A percentile compares a stretch with the other conserved stretches of the same genome.
Evolutionary conservation across 2,329 filamentous ascomycete species (phyloP).

Genomic region (Thermomyces lanuginosus): DNA sequence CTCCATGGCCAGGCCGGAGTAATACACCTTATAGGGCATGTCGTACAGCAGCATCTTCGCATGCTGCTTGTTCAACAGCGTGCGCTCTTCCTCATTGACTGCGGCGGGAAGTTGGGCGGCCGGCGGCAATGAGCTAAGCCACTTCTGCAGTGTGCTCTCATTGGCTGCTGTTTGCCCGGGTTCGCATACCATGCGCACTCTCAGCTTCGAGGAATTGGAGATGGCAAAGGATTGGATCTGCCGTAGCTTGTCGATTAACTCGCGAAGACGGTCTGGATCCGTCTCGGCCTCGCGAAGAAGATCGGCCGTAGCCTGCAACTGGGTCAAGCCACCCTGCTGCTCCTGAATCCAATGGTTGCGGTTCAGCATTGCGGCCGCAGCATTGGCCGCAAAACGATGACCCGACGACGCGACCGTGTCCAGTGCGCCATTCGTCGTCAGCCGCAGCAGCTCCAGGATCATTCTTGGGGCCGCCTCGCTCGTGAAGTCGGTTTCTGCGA

Average conservation of each 20-base stretch:
- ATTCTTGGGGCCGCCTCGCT: slow-evolving; percentile 63
- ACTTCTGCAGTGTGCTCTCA: slow-evolving; percentile 51
- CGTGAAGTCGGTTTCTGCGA: slow-evolving; percentile 81
- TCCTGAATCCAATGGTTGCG: slow-evolving; percentile 57
- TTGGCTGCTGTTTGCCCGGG: slow-evolving; percentile 55
- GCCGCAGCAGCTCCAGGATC: slow-evolving; percentile 73
- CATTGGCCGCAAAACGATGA: slow-evolving; percentile 70
- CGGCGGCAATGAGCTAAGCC: slow-evolving; percentile 47
- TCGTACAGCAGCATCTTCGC: slow-evolving; percentile 69
- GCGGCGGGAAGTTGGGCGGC: slow-evolving; percentile 22
- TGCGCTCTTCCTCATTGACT: slow-evolving; percentile 13
- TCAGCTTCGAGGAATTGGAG: slow-evolving; percentile 48
- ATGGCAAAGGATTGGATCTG: slow-evolving; percentile 67
- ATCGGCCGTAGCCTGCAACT: slow-evolving; percentile 67
- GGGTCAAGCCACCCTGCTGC: slow-evolving; percentile 77
- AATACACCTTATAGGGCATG: slow-evolving; percentile 93
- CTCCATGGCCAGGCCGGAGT: slow-evolving; percentile 65
- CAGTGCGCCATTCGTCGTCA: slow-evolving; percentile 72
- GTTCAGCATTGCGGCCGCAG: slow-evolving; percentile 65
- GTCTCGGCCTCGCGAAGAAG: slow-evolving; percentile 53
- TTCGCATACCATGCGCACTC: slow-evolving; percentile 75
- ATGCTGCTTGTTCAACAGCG: slow-evolving; percentile 13
- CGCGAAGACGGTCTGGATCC: slow-evolving; percentile 51
- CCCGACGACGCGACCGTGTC: slow-evolving; percentile 85
- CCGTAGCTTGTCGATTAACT: slow-evolving; percentile 70